A percentile compares a stretch with the other conserved stretches of the same genome.
These are phyloP conservation scores for Paracamarosporium sp. DNA, from an alignment of 2,329 filamentous ascomycete species.

Conservation along the genomic window DNA sequence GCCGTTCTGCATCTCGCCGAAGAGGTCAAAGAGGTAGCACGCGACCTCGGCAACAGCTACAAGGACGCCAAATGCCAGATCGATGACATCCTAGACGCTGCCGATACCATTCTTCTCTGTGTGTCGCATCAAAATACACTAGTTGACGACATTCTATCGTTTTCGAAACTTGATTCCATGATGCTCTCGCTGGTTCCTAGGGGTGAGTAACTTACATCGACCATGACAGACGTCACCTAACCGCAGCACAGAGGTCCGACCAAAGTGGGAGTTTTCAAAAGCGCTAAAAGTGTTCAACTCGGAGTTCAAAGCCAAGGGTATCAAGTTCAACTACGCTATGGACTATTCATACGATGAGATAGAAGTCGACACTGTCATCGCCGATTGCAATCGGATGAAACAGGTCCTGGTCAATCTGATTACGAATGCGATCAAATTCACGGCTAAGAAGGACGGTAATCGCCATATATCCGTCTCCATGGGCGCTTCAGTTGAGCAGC, in stretches of 20 bases:
- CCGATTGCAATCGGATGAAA: constrained; percentile 46
- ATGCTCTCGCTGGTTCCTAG: constrained; percentile 48
- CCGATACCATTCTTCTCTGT: constrained; percentile 51
- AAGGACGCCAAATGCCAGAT: constrained; percentile 26
- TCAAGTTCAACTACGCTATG: constrained; percentile 48
- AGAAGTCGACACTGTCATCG: constrained; percentile 46
- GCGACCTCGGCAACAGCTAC: constrained; percentile 26
- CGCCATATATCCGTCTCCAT: constrained; percentile 51
- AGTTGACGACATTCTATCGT: constrained; percentile 56
- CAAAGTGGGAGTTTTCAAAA: constrained; percentile 47
- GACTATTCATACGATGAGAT: constrained; percentile 50
- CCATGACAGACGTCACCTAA: constrained; percentile 10
- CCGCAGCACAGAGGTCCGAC: constrained; percentile 29
- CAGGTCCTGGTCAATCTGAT: constrained; percentile 53
- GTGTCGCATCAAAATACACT: constrained; percentile 53
- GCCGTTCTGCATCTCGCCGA: constrained; percentile 53
- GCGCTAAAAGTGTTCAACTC: constrained; percentile 50
- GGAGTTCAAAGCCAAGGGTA: constrained; percentile 47
- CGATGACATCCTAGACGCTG: constrained; percentile 42
- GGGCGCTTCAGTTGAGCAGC: constrained; percentile 46
- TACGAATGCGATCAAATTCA: constrained; percentile 58
- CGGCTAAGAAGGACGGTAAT: constrained; percentile 45
- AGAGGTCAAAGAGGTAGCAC: constrained; percentile 47
- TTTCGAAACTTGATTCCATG: constrained; percentile 57
- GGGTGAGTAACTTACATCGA: constrained; percentile 26